These are phyloP conservation scores for Fomitopsis betulina DNA, from an alignment of 1,284 basidiomycete species.

Conservation along the genomic window DNA sequence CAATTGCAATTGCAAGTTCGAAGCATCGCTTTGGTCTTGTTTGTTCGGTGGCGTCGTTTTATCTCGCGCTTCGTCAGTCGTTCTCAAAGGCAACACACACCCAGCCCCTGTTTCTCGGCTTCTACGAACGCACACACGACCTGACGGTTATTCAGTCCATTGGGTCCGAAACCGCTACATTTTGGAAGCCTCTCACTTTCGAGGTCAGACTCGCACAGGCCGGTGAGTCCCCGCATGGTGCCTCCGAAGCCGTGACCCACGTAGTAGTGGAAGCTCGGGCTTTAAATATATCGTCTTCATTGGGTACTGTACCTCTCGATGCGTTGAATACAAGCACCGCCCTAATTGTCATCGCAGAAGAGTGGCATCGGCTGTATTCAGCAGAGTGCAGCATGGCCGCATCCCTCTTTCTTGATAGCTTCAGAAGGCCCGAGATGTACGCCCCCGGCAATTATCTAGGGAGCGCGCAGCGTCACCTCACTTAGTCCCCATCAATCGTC, in stretches of 20 bases:
- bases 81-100: background rate
- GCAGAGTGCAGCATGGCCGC: background rate
- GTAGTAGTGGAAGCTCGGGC: background rate
- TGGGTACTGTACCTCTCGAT: too few species aligned
- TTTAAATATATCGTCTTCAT: too few species aligned
- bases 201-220: background rate
- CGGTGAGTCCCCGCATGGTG: background rate
- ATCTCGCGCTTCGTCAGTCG: background rate
- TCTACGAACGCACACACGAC: background rate
- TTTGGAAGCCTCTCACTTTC: background rate
- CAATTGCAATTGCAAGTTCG: background rate
- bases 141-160: background rate
- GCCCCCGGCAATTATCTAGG: background rate
- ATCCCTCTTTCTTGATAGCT: background rate
- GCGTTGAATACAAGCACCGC: background rate
- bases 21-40: background rate
- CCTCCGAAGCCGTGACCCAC: background rate
- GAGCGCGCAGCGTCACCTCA: background rate
- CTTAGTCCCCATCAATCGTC: background rate
- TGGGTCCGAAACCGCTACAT: background rate
- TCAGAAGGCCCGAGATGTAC: background rate
- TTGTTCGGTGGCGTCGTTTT: slow-evolving; percentile 2
- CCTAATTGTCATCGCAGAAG: background rate
- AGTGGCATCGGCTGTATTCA: too few species aligned
- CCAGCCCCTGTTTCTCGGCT: background rate